Conservation (phyloP, 306 rosid genomes). For the Medicago truncatula region DNA sequence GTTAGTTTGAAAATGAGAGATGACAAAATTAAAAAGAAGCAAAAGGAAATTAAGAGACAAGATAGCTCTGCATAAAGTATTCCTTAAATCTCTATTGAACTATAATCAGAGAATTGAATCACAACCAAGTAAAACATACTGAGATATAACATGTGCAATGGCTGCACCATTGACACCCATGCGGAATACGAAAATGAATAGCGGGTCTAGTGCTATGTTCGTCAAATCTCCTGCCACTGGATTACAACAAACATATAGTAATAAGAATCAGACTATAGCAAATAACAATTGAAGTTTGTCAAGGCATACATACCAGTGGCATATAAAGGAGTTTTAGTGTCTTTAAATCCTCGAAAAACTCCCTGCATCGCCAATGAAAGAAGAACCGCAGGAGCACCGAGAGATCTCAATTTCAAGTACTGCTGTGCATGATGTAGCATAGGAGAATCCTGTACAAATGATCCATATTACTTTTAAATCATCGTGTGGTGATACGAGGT, state of each 20-base stretch:
- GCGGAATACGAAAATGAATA: conserved; percentile 71
- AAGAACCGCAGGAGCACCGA: conserved; percentile 98
- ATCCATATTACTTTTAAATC: background rate
- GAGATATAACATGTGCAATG: conserved; percentile 94
- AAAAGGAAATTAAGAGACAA: conserved; percentile 20
- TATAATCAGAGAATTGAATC: conserved; percentile 9
- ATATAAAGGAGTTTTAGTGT: conserved; percentile 88
- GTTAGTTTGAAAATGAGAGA: conserved; percentile 23
- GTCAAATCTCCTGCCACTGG: conserved; percentile 87
- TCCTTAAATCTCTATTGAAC: conserved; percentile 4
- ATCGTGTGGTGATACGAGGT: conserved; percentile 19
- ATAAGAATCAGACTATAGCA: conserved; percentile 32
- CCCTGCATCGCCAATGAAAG: conserved; percentile 97
- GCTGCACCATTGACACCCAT: conserved; percentile 92
- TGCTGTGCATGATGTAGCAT: conserved; percentile 79
- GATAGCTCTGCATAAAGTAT: conserved; percentile 30
- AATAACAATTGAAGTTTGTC: conserved; percentile 22
- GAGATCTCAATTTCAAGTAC: conserved; percentile 84
- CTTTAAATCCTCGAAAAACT: conserved; percentile 91
- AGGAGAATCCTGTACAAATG: conserved; percentile 74
- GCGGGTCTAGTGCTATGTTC: conserved; percentile 84
- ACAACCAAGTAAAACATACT: conserved; percentile 58
- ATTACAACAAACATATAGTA: conserved; percentile 40
- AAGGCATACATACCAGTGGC: conserved; percentile 76
- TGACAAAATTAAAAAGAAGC: conserved; percentile 12